phyloP scores from a whole-genome alignment of 2,329 filamentous ascomycete genomes.

The Exophiala lecanii-corni region DNA sequence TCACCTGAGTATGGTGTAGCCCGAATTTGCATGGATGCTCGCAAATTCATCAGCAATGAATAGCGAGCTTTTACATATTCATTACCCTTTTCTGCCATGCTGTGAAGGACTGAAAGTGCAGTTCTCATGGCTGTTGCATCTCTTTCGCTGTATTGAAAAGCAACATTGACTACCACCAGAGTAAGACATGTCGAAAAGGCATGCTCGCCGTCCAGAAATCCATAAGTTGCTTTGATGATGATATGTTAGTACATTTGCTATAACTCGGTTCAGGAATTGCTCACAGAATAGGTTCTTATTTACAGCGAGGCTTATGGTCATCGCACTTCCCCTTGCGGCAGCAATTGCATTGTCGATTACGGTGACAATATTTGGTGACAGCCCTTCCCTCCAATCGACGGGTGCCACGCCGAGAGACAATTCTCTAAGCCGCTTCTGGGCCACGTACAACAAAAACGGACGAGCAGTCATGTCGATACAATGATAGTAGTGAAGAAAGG shows the following conservation, averaged over 20 bases:
- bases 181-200: conserved; percentile 52
- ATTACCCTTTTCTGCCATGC: conserved; percentile 52
- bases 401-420: conserved; percentile 33
- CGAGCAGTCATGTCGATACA: conserved; percentile 56
- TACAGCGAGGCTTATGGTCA: conserved; percentile 47
- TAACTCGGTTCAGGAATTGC: conserved; percentile 14
- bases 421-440: conserved; percentile 43
- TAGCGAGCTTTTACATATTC: conserved; percentile 44
- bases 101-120: conserved; percentile 43
- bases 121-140: conserved; percentile 45
- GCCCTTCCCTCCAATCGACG: conserved; percentile 44
- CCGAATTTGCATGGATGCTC: conserved; percentile 25
- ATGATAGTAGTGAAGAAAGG: conserved; percentile 53
- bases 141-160: conserved; percentile 44
- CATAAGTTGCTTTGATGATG: conserved; percentile 44
- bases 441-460: conserved; percentile 51
- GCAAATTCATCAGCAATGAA: conserved; percentile 36
- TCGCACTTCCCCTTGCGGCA: conserved; percentile 47
- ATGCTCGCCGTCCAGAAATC: conserved; percentile 56
- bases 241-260: background rate
- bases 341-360: conserved; percentile 52
- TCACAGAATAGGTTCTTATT: conserved; percentile 49
- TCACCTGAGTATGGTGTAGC: conserved; percentile 18
- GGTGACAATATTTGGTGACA: conserved; percentile 45
- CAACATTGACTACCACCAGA: conserved; percentile 52